Evolutionary conservation across 192 early-diverging fungal genomes (phyloP).

Genomic region (Irineochytrium annulatum): DNA sequence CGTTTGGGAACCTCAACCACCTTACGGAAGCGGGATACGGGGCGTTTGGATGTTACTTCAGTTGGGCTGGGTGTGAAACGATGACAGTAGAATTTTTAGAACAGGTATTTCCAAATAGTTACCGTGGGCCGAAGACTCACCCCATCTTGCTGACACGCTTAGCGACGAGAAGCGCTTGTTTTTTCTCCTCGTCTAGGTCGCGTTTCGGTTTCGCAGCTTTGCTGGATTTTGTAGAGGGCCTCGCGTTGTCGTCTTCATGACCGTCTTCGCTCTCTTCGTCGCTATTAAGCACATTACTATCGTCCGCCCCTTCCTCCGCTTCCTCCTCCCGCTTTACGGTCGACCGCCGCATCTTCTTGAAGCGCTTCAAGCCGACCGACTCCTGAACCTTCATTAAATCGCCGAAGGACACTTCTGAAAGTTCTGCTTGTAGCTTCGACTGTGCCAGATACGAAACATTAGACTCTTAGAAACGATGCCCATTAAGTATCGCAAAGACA

Average conservation of each 20-base stretch:
- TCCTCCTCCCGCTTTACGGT: slow-evolving; percentile 18
- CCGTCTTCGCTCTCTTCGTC: slow-evolving; percentile 29
- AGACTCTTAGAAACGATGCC: no score
- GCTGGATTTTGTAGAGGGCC: slow-evolving; percentile 35
- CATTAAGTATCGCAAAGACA: no score
- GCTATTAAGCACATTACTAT: slow-evolving; percentile 21
- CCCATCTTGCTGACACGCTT: slow-evolving; percentile 18
- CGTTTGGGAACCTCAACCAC: slow-evolving; percentile 59
- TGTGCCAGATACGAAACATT: slow-evolving; percentile 5
- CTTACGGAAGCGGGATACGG: slow-evolving; percentile 67
- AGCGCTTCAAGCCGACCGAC: slow-evolving; percentile 65
- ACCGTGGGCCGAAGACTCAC: neutral
- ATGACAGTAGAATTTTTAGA: slow-evolving; percentile 4
- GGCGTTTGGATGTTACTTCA: slow-evolving; percentile 72
- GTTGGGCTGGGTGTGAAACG: slow-evolving; percentile 49
- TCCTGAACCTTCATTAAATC: slow-evolving; percentile 73
- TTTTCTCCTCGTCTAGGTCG: slow-evolving; percentile 32
- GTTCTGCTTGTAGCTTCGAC: slow-evolving; percentile 24
- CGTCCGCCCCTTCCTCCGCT: slow-evolving; percentile 25
- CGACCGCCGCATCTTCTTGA: slow-evolving; percentile 45
- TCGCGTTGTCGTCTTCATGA: slow-evolving; percentile 23
- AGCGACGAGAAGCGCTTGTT: slow-evolving; percentile 28
- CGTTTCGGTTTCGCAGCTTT: slow-evolving; percentile 34
- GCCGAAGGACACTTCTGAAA: slow-evolving; percentile 77
- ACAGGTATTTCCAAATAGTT: neutral